Base-by-base conservation (phyloP, 2,329 filamentous ascomycete genomes). In the Hypoxylon rubiginosum region DNA sequence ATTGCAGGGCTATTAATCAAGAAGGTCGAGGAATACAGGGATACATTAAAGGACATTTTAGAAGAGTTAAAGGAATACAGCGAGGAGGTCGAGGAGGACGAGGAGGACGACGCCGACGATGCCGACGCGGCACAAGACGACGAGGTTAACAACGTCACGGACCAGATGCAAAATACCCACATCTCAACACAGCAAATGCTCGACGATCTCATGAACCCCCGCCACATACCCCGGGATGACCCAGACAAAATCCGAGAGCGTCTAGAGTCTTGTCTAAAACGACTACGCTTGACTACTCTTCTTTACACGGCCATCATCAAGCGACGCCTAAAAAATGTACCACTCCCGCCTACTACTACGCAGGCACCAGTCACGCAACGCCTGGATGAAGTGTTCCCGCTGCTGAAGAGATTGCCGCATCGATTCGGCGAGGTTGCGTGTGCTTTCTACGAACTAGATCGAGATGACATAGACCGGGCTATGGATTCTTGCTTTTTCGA, bases 61-160 rank as follows among this genome's bases (percentile, higher is more conserved):
- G 88, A 92, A 67, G 95, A 97, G 80, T 79, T 97, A 69, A 92
- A 93, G 76, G 93, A 95, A 72, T 97, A 94, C 93, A 89, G 90
- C 19, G 91, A 93, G 1, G 91, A 93, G 72, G 86, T 88, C 9
- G 85, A 86, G 0, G 86, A 88, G 2, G 86, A 88, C 2, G 88
- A 88, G 0, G 89, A 88, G 1, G 85, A 86, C 13, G 82, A 85
- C 0, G 83, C 86, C 24, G 82, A 80, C 34, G 82, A 88, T 1
- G 82, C 81, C 24, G 78, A 82, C n/a, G 80, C 82, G 54, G 80
- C 75, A 61, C 82, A 78, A 17, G 78, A 76, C 32, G 78, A 77
- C 4, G 76, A 75, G 17, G 72, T 87, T 15, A 84, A 88, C 55
- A 82, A 75, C 15, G 66, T 79, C 0, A 71, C 78, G 17, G 73